These are phyloP conservation scores for Gossypium aridum DNA, from an alignment of 441 rosid genomes.

Conservation along the genomic window DNA sequence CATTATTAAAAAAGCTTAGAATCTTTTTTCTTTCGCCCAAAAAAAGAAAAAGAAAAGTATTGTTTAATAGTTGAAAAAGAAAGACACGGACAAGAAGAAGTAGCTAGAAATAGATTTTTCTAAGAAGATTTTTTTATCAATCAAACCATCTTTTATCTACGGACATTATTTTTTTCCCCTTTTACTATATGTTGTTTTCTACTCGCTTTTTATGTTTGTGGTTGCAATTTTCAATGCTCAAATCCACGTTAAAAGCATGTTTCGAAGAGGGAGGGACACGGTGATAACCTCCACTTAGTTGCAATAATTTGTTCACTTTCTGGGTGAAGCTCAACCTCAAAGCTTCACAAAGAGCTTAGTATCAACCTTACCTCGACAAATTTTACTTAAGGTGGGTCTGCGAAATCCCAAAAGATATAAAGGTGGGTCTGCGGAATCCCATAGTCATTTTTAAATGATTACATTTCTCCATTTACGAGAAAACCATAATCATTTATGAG, in stretches of 20 bases:
- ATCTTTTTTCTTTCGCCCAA: background rate
- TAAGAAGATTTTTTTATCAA: background rate
- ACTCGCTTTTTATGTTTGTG: background rate
- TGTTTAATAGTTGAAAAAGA: background rate
- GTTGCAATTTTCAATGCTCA: background rate
- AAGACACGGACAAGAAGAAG: background rate
- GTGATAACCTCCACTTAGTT: background rate
- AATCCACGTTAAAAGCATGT: background rate
- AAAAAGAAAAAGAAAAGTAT: background rate
- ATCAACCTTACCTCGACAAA: too few species aligned
- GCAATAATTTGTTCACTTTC: background rate
- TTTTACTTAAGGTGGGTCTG: too few species aligned
- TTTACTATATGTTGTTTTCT: background rate
- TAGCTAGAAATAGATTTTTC: background rate
- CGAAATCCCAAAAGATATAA: too few species aligned
- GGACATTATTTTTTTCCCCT: background rate
- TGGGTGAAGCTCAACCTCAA: too few species aligned
- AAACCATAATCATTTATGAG: too few species aligned
- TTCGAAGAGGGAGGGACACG: background rate
- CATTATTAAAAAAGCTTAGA: background rate
- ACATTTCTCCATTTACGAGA: too few species aligned
- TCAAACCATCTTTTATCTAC: background rate
- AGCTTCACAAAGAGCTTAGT: too few species aligned
- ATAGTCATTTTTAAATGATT: too few species aligned
- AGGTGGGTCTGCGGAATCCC: too few species aligned